Evolutionary conservation across 345 rosid genomes (phyloP), one percentile per base, ranked within the genome.

Genomic region (Eutrema heterophyllum): DNA sequence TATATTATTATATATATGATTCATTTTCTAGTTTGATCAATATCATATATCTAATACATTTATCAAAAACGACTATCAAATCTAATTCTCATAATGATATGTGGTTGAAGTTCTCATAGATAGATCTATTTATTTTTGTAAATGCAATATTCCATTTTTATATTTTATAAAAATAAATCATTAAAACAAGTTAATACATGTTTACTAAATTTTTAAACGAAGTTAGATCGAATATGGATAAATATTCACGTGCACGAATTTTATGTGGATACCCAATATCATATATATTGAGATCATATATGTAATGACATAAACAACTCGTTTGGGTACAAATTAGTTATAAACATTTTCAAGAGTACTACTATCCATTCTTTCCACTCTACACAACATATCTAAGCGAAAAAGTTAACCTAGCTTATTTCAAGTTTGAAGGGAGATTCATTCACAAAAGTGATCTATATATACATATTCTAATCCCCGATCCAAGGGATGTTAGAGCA

Each of bases 391-490:
- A 63, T 45, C 33, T 16, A 48, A 57, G 13, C 58, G 16, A 27
- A 49, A 44, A 45, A 58, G 21, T 68, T 52, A 7, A 29, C 50
- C 33, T n/a, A n/a, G n/a, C n/a, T 44, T 30, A 18, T 45, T 52
- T 44, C 30, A 62, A 68, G 40, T 44, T 36, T 50, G 52, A 76
- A 63, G 45, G 39, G 52, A 54, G 65, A 63, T 45, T 45, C 36
- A 56, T 76, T 69, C 11, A 69, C 53, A 69, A 76, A 69, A 69
- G 70, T 54, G 11, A 69, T 44, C 39, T 45, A 53, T 48, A 38
- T 45, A 53, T 48, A 38, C 30, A 76, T 63, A 76, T 63, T 35
- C 49, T 68, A 32, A 53, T 46, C 29, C 65, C 64, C 33, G 63
- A 33, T 61, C 55, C 48, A 60, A 56, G 40, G 67, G n/a, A 60